A percentile compares a stretch with the other conserved stretches of the same genome.
Evolutionary conservation across 2,329 filamentous ascomycete genomes (phyloP).

Genomic region (Cercospora nicotianae): DNA sequence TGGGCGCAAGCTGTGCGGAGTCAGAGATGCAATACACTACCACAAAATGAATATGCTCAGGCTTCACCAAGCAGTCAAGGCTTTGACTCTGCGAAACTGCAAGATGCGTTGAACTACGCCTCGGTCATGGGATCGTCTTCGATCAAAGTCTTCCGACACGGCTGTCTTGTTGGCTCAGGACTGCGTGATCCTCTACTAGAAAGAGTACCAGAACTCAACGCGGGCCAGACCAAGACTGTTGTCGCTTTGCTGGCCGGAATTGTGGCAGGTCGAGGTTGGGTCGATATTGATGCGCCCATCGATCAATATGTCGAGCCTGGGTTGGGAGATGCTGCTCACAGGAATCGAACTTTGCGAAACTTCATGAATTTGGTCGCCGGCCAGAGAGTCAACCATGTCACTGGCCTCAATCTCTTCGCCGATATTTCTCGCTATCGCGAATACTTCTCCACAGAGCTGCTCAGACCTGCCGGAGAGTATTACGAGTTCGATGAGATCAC

Average conservation of each 20-base stretch:
- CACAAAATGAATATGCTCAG: not conserved
- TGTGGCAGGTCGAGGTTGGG: not conserved
- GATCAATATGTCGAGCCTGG: not conserved
- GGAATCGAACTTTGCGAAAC: not conserved
- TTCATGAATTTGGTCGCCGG: not conserved
- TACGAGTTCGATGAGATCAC: not conserved
- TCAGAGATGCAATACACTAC: not conserved
- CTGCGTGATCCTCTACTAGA: not conserved
- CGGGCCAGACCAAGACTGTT: not conserved
- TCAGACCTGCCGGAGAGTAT: not conserved
- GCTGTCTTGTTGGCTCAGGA: conserved; percentile 2
- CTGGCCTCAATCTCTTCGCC: not conserved
- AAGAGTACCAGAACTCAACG: conserved; percentile 1
- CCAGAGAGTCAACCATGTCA: conserved; percentile 2
- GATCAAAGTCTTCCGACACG: not conserved
- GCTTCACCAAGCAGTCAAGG: not conserved
- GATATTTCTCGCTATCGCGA: conserved; percentile 1
- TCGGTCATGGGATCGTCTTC: not conserved
- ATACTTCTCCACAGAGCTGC: not conserved
- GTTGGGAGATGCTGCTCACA: not conserved
- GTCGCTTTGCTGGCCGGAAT: not conserved
- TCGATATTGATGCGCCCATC: not conserved
- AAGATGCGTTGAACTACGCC: conserved; percentile 1
- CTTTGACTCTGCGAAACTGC: not conserved
- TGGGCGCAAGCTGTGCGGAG: not conserved